Conservation (phyloP, 2,329 filamentous ascomycete species). For the Furcasterigmium sp. region DNA sequence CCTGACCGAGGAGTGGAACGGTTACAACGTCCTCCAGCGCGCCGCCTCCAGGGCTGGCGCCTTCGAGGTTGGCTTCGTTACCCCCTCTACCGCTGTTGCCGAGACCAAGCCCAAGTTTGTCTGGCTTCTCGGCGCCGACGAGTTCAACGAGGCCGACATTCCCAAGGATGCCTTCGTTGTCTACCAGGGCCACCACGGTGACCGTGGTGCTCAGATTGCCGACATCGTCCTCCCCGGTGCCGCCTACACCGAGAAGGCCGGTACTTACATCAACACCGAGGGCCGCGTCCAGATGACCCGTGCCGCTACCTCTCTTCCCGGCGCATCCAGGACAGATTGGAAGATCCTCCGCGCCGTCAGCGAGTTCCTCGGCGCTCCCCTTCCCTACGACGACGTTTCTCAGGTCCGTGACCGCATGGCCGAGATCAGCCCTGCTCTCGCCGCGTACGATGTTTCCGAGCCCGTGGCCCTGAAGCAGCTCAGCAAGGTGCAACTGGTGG, state of each 20-base stretch:
- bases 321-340: slow-evolving; percentile 93
- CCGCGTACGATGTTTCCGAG: slow-evolving; percentile 88
- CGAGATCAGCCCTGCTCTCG: slow-evolving; percentile 86
- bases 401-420: slow-evolving; percentile 87
- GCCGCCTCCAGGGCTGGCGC: slow-evolving; percentile 88
- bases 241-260: slow-evolving; percentile 94
- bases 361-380: slow-evolving; percentile 81
- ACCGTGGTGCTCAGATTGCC: slow-evolving; percentile 85
- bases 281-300: slow-evolving; percentile 92
- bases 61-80: slow-evolving; percentile 92
- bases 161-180: slow-evolving; percentile 95
- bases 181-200: slow-evolving; percentile 98
- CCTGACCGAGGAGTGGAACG: slow-evolving; percentile 86
- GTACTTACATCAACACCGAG: slow-evolving; percentile 96
- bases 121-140: slow-evolving; percentile 94
- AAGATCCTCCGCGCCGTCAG: slow-evolving; percentile 94
- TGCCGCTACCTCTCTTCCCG: slow-evolving; percentile 80
- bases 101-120: slow-evolving; percentile 88
- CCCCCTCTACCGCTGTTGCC: slow-evolving; percentile 75
- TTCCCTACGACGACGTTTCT: slow-evolving; percentile 91
- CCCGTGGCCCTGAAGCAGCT: slow-evolving; percentile 66
- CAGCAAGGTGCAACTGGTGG: slow-evolving; percentile 91
- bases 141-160: slow-evolving; percentile 78
- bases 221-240: slow-evolving; percentile 91
- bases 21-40: slow-evolving; percentile 93